Evolutionary conservation across 441 rosid species (phyloP).

Genomic region (Erodium trifolium): DNA sequence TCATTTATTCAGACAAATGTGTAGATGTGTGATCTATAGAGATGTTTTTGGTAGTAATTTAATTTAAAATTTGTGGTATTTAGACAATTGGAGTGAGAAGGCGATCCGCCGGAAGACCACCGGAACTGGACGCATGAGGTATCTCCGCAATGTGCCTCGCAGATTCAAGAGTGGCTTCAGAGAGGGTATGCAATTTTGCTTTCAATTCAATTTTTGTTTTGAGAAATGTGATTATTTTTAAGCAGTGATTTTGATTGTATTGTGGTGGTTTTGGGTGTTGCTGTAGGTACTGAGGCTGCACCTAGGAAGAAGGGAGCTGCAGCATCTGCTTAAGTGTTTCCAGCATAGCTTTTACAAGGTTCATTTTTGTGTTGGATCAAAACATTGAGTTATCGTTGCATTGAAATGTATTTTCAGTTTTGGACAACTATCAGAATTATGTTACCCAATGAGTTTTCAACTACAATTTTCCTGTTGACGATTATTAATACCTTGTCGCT

Average conservation of each 20-base stretch:
- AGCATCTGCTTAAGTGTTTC: background rate
- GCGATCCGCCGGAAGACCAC: background rate
- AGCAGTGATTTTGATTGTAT: background rate
- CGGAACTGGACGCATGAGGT: slow-evolving; percentile 57
- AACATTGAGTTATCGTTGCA: slow-evolving; percentile 1
- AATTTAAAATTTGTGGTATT: background rate
- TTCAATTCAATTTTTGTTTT: background rate
- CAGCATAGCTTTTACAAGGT: background rate
- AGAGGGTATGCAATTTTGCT: slow-evolving; percentile 42
- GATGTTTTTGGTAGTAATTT: no score
- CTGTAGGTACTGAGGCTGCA: slow-evolving; percentile 6
- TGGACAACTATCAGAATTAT: background rate
- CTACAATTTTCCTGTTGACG: background rate
- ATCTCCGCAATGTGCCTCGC: slow-evolving; percentile 68
- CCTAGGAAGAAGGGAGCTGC: slow-evolving; percentile 10
- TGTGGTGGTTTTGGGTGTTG: background rate
- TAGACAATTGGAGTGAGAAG: slow-evolving; percentile 1
- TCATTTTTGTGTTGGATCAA: background rate
- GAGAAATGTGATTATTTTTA: background rate
- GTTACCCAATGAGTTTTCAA: background rate
- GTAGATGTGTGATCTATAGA: no score
- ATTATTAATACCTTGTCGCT: background rate
- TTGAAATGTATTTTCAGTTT: slow-evolving; percentile 2
- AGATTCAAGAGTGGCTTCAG: slow-evolving; percentile 87
- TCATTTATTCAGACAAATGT: background rate